Conservation (phyloP, 306 rosid species). For the Biancaea sappan region DNA sequence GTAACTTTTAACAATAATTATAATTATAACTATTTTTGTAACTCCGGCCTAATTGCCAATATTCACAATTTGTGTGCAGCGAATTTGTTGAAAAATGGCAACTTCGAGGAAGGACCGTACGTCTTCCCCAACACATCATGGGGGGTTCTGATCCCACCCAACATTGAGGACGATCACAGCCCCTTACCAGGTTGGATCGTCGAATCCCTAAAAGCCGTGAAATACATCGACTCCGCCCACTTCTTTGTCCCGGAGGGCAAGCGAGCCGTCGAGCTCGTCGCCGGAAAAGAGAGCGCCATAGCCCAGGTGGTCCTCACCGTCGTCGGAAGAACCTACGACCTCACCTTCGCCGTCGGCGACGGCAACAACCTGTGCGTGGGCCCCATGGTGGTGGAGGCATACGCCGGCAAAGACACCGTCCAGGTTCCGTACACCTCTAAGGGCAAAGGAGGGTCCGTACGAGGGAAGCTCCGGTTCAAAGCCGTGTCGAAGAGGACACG, state of each 20-base stretch:
- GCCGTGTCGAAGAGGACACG: conserved; percentile 48
- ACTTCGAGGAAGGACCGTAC: conserved; percentile 74
- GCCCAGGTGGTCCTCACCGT: conserved; percentile 52
- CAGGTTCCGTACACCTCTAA: conserved; percentile 49
- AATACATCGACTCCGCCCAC: conserved; percentile 65
- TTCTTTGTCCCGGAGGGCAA: conserved; percentile 52
- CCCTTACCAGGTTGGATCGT: conserved; percentile 78
- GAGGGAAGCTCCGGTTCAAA: conserved; percentile 48
- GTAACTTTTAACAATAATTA: too few relatives aligned
- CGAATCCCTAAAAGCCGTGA: conserved; percentile 74
- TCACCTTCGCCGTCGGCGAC: conserved; percentile 57
- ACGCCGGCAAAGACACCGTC: conserved; percentile 44
- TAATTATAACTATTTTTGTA: too few relatives aligned
- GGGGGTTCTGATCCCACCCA: conserved; percentile 74
- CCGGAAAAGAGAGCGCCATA: conserved; percentile 63
- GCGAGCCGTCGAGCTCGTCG: conserved; percentile 63
- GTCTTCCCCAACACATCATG: conserved; percentile 46
- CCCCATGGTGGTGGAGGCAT: conserved; percentile 54
- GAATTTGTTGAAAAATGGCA: conserved; percentile 60
- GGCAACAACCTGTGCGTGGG: conserved; percentile 62
- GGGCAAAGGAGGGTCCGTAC: conserved; percentile 58
- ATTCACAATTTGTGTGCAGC: conserved; percentile 34
- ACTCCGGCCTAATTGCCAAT: too few relatives aligned
- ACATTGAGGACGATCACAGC: conserved; percentile 62
- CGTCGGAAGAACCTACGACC: conserved; percentile 46